Percentiles rank a stretch among this genome's conserved stretches.
Evolutionary conservation across 306 rosid species (phyloP).

Genomic region (Quercus engelmannii): DNA sequence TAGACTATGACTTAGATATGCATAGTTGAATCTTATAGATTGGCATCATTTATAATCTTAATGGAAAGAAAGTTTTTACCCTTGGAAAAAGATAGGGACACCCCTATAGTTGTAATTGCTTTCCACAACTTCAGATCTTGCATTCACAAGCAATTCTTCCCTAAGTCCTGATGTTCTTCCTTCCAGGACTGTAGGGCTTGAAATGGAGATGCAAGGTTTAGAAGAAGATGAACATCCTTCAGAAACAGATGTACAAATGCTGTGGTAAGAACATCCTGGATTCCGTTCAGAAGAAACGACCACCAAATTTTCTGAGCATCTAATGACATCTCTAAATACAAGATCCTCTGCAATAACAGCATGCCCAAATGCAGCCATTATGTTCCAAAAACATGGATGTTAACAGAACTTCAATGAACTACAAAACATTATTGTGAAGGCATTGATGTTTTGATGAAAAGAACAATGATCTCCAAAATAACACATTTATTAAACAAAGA

Average conservation of each 20-base stretch:
- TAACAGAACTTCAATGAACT: not conserved
- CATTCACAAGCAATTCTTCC: slow-evolving; percentile 28
- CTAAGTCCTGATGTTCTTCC: slow-evolving; percentile 21
- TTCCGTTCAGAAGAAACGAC: slow-evolving; percentile 24
- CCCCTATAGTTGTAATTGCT: slow-evolving; percentile 6
- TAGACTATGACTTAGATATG: not conserved
- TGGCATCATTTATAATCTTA: not conserved
- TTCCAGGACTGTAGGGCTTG: slow-evolving; percentile 31
- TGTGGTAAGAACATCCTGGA: slow-evolving; percentile 18
- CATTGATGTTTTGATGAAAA: not conserved
- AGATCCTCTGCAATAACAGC: slow-evolving; percentile 63
- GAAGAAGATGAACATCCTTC: slow-evolving; percentile 30
- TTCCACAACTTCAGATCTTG: slow-evolving; percentile 25
- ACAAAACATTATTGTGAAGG: not conserved
- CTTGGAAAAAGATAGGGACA: slow-evolving; percentile 32
- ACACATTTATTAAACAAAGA: not conserved
- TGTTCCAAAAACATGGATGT: not conserved
- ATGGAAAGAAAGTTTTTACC: slow-evolving; percentile 23
- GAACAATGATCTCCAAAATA: not conserved
- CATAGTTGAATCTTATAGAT: not conserved
- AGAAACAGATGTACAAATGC: slow-evolving; percentile 15
- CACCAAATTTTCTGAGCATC: slow-evolving; percentile 22
- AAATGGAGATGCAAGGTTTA: slow-evolving; percentile 13
- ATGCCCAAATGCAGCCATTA: slow-evolving; percentile 19
- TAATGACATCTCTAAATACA: slow-evolving; percentile 45